Conservation (phyloP, 1,284 basidiomycete genomes). For the Leccinum pallidistipes region DNA sequence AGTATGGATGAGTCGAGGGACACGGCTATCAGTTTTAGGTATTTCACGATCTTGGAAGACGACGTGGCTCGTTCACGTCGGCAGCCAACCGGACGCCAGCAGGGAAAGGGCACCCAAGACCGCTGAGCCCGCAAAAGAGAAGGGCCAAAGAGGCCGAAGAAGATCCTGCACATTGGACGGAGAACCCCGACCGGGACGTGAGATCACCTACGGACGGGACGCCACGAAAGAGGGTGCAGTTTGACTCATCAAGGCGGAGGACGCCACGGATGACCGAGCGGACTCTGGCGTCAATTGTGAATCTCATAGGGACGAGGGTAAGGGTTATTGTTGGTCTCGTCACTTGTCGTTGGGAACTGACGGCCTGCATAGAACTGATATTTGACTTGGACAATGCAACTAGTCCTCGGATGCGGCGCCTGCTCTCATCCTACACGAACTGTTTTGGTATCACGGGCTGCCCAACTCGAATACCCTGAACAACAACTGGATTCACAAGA, state of each 20-base stretch:
- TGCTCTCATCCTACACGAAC: constrained; percentile 16
- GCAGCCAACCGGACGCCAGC: constrained; percentile 16
- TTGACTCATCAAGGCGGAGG: constrained; percentile 59
- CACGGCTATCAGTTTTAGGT: constrained; percentile 66
- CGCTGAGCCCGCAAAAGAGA: constrained; percentile 14
- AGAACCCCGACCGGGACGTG: constrained; percentile 17
- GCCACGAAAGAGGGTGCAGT: constrained; percentile 67
- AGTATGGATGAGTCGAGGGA: constrained; percentile 63
- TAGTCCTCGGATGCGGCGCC: constrained; percentile 29
- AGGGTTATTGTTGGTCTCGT: constrained; percentile 4
- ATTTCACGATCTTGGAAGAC: constrained; percentile 59
- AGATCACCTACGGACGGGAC: constrained; percentile 22
- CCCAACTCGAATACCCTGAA: constrained; percentile 22
- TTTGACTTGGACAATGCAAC: constrained; percentile 63
- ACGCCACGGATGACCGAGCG: constrained; percentile 45
- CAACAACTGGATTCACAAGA: constrained; percentile 45
- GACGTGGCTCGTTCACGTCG: constrained; percentile 44
- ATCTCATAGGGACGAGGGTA: constrained; percentile 39
- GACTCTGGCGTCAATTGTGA: constrained; percentile 34
- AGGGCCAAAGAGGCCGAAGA: constrained; percentile 13
- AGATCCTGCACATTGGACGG: constrained; percentile 7
- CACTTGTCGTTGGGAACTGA: constrained; percentile 13
- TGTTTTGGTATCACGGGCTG: constrained; percentile 2
- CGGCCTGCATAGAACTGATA: constrained; percentile 51
- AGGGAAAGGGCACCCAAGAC: constrained; percentile 19